Evolutionary conservation across 352 stramenopile genomes (phyloP).

Genomic region (Globisporangium emineosum): DNA sequence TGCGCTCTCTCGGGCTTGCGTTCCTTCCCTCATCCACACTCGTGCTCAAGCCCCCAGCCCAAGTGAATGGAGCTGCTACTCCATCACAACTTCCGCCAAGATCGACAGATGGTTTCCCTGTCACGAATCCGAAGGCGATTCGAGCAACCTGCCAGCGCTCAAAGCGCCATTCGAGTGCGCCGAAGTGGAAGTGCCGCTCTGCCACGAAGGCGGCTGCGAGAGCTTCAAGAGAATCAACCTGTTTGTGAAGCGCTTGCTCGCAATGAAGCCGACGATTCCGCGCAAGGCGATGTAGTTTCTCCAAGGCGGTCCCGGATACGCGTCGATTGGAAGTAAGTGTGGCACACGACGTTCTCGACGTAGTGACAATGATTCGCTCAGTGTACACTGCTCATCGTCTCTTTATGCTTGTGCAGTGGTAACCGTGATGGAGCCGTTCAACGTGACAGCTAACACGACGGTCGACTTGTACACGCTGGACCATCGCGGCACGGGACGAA

Average conservation of each 20-base stretch:
- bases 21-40: too few relatives aligned
- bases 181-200: constrained; percentile 58
- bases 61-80: too few relatives aligned
- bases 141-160: neutral
- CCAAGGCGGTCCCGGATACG: constrained; percentile 20
- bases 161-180: constrained; percentile 36
- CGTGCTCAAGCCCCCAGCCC: too few relatives aligned
- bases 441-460: neutral
- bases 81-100: too few relatives aligned
- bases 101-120: constrained; percentile 67
- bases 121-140: neutral
- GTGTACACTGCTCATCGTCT: too few relatives aligned
- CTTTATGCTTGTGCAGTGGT: constrained; percentile 10
- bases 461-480: constrained; percentile 19
- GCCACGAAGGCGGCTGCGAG: constrained; percentile 54
- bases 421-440: constrained; percentile 3
- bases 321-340: constrained; percentile 17
- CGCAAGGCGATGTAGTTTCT: constrained; percentile 18
- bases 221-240: constrained; percentile 51
- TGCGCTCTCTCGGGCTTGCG: too few relatives aligned
- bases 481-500: constrained; percentile 14
- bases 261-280: neutral
- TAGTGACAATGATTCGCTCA: neutral
- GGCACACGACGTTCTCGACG: neutral
- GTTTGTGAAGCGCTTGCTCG: constrained; percentile 32